Evolutionary conservation across 768 basidiomycete genomes (phyloP), one percentile per base, ranked within the genome.

Genomic region (Boletus huronensis): DNA sequence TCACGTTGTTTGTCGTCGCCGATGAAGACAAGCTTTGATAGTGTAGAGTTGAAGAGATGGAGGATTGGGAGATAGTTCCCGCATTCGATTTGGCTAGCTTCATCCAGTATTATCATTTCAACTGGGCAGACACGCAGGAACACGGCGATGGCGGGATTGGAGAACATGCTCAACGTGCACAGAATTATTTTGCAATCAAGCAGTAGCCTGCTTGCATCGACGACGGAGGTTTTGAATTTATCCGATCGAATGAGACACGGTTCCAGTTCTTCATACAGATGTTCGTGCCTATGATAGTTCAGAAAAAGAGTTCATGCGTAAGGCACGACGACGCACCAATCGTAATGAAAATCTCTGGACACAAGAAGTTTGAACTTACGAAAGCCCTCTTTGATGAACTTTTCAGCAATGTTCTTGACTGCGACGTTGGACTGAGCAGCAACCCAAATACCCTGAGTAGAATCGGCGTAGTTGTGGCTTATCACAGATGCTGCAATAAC

Each of bases 331-430:
- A 54, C 74, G 10, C 40, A 76, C 79, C 79, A 79, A 26, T 76
- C 78, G 19, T 64, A 71, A 52, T 80, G 75, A 51, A 79, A 80
- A 42, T 74, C 79, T 23, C 64, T 67, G 13, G 79, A 79, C 6
- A 80, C 76, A n/a, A 80, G 51, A 1, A 80, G 46, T 48, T 56
- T 75, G 55, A 78, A 80, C 8, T 65, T 53, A 8, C 31, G 5
- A 55, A 78, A 72, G 0, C 43, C 61, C n/a, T 62, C 57, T 7
- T 66, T 62, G 25, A 67, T 54, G 11, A 80, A 65, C 44, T 75
- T 80, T 55, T 79, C 75, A 0, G 78, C 78, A n/a, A 80, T 79
- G 52, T 80, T 80, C 58, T 81, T 81, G 19, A 80, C 79, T 0
- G 76, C 79, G 32, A 80, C 76, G 39, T 80, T 81, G 0, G 78